Evolutionary conservation across 345 rosid genomes (phyloP), one percentile per base, ranked within the genome.

Genomic region (Luvunga scandens): DNA sequence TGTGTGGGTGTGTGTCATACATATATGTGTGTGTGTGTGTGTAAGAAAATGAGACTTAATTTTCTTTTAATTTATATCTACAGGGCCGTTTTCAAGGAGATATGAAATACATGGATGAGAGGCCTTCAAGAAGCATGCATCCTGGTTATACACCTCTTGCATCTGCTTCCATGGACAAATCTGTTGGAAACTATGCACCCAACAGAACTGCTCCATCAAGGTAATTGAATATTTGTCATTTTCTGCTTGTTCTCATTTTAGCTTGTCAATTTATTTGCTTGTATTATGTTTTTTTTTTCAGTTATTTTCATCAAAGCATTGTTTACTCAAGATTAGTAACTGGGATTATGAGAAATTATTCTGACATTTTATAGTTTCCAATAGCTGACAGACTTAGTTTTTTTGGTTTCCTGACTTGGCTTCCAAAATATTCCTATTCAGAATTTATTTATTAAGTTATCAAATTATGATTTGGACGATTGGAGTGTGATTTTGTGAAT

Each of bases 21-120:
- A 22, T 9, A 36, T 9, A 13, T 7, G 7, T 6, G 7, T 7
- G 13, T 28, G 16, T 25, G 30, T 5, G 9, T 60, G 30, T 75
- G 22, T 48, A 28, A 45, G 71, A 48, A 22, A 75, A 48, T 55
- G 24, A 31, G 39, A 19, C 10, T 64, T 64, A 64, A 73, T 31
- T 69, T 78, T 66, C 50, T 45, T 45, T 75, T 63, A 55, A 55
- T 79, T 48, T 63, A 48, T 66, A 42, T 80, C 53, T 69, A 48
- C 77, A 90, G 93, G 89, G 79, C 69, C 70, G 24, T 56, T 77
- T 79, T 79, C 90, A 81, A 83, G 89, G 85, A 62, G 88, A 89
- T 59, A 24, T 71, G 27, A 81, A 77, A 81, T 79, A 79, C 78
- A 68, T 75, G 67, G 87, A 88, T 45, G 89, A 74, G 81, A 67